Conservation (phyloP, 78 protist genomes). For the Salpingoeca rosetta region DNA sequence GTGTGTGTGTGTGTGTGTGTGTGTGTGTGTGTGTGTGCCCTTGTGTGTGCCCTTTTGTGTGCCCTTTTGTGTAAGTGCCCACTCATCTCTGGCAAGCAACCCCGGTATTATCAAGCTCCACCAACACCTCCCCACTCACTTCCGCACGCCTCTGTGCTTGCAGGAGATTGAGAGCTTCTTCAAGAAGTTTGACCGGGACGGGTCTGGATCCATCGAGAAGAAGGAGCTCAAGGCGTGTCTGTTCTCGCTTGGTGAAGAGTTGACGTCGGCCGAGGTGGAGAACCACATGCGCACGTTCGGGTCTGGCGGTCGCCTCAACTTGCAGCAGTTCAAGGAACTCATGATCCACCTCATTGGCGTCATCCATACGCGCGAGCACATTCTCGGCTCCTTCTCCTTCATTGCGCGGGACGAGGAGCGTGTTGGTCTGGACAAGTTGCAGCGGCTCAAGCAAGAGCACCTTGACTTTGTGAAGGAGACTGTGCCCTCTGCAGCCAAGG, state of each 20-base stretch:
- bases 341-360: not conserved
- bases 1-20: not conserved
- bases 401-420: not conserved
- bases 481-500: too few species aligned
- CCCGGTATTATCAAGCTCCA: too few species aligned
- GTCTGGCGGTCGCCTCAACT: not conserved
- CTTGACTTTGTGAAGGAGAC: too few species aligned
- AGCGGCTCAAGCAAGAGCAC: too few species aligned
- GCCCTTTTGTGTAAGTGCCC: not conserved
- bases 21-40: not conserved
- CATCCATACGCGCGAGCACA: not conserved
- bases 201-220: not conserved
- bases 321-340: not conserved
- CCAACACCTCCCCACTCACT: too few species aligned
- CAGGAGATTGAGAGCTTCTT: not conserved
- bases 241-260: not conserved
- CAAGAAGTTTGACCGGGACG: not conserved
- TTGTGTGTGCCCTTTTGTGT: too few species aligned
- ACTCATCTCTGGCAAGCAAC: too few species aligned
- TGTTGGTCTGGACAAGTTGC: too few species aligned
- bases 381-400: not conserved
- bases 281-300: not conserved
- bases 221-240: constrained; percentile 5
- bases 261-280: not conserved
- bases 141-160: too few species aligned